These are phyloP conservation scores for Pterocarpus macrocarpus DNA, from an alignment of 306 rosid species.

Conservation along the genomic window DNA sequence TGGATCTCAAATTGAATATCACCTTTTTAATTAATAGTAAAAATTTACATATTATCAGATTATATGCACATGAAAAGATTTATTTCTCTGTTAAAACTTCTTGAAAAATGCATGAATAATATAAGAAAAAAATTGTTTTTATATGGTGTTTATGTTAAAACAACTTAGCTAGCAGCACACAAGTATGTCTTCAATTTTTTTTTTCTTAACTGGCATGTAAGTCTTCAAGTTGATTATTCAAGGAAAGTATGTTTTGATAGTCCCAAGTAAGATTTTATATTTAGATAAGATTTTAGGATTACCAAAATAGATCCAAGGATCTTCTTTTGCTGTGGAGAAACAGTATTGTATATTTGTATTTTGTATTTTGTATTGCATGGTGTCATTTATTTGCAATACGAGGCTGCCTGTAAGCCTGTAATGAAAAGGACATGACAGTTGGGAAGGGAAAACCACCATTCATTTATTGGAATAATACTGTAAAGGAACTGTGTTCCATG, in stretches of 20 bases:
- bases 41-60: too few species aligned
- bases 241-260: neutral
- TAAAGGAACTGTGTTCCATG: slow-evolving; percentile 29
- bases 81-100: neutral
- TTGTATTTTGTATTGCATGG: slow-evolving; percentile 24
- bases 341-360: slow-evolving; percentile 9
- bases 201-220: too few species aligned
- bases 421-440: slow-evolving; percentile 43
- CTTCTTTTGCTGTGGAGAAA: slow-evolving; percentile 27
- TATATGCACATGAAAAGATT: too few species aligned
- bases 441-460: slow-evolving; percentile 31
- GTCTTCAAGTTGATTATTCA: slow-evolving; percentile 26
- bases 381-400: slow-evolving; percentile 5
- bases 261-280: neutral
- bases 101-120: neutral
- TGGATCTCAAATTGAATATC: too few species aligned
- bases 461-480: slow-evolving; percentile 26
- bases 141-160: neutral
- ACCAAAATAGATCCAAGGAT: slow-evolving; percentile 11
- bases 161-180: neutral
- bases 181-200: too few species aligned
- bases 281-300: slow-evolving; percentile 31
- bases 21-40: too few species aligned
- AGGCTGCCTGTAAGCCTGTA: slow-evolving; percentile 37
- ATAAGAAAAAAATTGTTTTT: neutral